These are phyloP conservation scores for Colletotrichum sp. DNA, from an alignment of 2,329 filamentous ascomycete genomes.

Conservation along the genomic window DNA sequence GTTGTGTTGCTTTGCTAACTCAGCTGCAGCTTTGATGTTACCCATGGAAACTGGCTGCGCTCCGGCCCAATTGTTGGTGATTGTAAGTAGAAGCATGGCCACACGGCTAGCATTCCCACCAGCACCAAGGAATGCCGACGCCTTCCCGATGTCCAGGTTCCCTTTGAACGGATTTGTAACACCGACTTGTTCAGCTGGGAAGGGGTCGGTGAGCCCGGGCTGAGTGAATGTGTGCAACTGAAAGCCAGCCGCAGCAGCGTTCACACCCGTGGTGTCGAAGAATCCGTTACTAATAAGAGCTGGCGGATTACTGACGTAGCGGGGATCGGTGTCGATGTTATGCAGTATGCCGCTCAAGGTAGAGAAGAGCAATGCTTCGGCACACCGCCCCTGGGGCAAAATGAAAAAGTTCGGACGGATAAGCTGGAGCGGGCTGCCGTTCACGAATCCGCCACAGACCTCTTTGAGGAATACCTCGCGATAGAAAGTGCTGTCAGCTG, in stretches of 20 bases:
- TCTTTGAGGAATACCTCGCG: background rate
- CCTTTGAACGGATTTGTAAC: background rate
- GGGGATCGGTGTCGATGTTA: background rate
- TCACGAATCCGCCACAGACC: background rate
- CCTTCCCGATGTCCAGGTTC: background rate
- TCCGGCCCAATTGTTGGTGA: constrained; percentile 29
- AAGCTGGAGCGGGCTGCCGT: background rate
- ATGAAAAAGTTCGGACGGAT: constrained; percentile 23
- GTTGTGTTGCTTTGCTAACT: constrained; percentile 5
- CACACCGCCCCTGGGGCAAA: constrained; percentile 27
- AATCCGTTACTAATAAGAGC: constrained; percentile 22
- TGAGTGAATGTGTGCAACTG: background rate
- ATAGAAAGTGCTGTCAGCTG: background rate
- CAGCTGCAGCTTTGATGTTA: constrained; percentile 23
- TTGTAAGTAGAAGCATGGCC: constrained; percentile 25
- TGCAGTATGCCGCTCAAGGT: too few species aligned
- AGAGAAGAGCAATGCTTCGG: constrained; percentile 26
- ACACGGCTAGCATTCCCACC: background rate
- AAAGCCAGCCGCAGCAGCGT: background rate
- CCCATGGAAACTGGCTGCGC: constrained; percentile 28
- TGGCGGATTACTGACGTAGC: background rate
- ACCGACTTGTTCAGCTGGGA: background rate
- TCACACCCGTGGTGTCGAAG: constrained; percentile 27
- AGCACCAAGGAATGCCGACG: background rate
- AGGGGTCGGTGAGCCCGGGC: background rate